Evolutionary conservation across 2,329 filamentous ascomycete genomes (phyloP).

Genomic region (Diaporthe eres): DNA sequence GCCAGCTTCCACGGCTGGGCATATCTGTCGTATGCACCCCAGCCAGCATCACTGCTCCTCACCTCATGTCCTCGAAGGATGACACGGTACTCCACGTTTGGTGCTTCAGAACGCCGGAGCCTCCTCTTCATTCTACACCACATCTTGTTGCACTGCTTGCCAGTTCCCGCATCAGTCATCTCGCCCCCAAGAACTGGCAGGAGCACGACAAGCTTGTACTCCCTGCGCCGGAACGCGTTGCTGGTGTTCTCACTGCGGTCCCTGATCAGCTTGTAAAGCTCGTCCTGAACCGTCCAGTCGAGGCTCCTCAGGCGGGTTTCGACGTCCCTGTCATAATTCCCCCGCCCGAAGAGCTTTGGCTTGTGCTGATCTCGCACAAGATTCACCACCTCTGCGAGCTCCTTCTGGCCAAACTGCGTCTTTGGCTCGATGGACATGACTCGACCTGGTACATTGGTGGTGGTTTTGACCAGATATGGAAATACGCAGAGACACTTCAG

Average conservation of each 20-base stretch:
- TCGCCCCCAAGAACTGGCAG: conserved; percentile 41
- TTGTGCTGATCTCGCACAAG: conserved; percentile 26
- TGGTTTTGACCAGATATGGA: not conserved
- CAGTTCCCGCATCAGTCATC: conserved; percentile 40
- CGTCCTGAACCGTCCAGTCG: conserved; percentile 45
- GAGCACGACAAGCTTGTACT: conserved; percentile 44
- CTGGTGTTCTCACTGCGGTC: conserved; percentile 44
- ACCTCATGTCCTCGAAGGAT: conserved; percentile 44
- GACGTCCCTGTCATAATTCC: conserved; percentile 38
- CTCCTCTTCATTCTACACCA: not conserved
- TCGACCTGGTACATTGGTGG: conserved; percentile 35
- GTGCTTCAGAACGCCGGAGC: conserved; percentile 21
- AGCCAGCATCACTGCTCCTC: conserved; percentile 41
- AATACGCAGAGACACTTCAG: not conserved
- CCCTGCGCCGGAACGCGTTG: conserved; percentile 41
- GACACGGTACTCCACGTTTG: conserved; percentile 43
- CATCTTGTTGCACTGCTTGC: not conserved
- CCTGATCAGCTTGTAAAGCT: conserved; percentile 44
- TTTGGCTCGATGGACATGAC: conserved; percentile 43
- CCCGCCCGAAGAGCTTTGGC: not conserved
- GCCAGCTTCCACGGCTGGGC: conserved; percentile 42
- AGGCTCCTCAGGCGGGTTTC: conserved; percentile 41
- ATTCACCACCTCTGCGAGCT: conserved; percentile 34
- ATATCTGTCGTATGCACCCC: conserved; percentile 44
- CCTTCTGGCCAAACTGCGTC: conserved; percentile 42